A percentile compares a stretch with the other conserved stretches of the same genome.
Evolutionary conservation across 306 rosid species (phyloP).

Genomic region (Quercus suber): DNA sequence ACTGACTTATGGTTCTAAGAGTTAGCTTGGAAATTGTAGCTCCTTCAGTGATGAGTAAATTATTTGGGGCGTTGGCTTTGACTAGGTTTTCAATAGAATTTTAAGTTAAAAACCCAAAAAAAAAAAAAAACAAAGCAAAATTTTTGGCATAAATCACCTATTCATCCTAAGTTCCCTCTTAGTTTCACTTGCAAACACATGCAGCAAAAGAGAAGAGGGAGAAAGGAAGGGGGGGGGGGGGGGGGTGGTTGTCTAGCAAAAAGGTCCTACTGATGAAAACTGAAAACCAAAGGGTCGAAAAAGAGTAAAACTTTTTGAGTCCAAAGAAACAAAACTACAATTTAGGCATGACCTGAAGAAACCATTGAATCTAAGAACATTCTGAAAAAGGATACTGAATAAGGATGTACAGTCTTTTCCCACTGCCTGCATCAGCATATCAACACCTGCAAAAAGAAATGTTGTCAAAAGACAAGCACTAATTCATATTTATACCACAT

Average conservation of each 20-base stretch:
- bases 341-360: slow-evolving; percentile 6
- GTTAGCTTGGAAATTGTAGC: too few species aligned
- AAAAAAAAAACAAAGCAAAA: background rate
- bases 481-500: too few species aligned
- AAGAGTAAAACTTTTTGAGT: background rate
- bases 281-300: slow-evolving; percentile 2
- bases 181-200: background rate
- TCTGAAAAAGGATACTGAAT: slow-evolving; percentile 79
- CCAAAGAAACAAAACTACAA: slow-evolving; percentile 3
- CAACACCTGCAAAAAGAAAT: slow-evolving; percentile 60
- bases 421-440: slow-evolving; percentile 83
- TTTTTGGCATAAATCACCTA: background rate
- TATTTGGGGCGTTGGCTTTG: background rate
- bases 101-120: background rate
- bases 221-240: too few species aligned
- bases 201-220: background rate
- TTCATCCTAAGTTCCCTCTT: background rate
- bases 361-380: slow-evolving; percentile 5
- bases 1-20: too few species aligned
- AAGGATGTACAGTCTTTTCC: slow-evolving; percentile 94
- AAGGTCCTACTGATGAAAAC: background rate
- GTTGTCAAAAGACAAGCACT: slow-evolving; percentile 9
- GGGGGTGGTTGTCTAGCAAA: background rate
- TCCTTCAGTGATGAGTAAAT: background rate
- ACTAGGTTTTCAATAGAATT: background rate